These are phyloP conservation scores for Agaricales sp. DNA, from an alignment of 1,284 basidiomycete species.

Conservation along the genomic window DNA sequence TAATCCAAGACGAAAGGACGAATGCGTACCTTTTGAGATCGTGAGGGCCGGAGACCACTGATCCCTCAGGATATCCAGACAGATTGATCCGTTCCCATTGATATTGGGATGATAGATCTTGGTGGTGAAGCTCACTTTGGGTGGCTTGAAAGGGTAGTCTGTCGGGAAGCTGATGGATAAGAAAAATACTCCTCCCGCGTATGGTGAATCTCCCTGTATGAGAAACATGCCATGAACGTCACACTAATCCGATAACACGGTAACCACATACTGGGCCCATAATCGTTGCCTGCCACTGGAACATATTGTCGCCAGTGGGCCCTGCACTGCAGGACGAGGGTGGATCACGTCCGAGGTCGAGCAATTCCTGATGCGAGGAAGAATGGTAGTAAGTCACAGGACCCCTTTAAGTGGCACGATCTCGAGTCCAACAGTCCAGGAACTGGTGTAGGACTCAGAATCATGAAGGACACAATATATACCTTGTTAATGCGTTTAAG, in stretches of 20 bases:
- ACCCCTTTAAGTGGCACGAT: slow-evolving; percentile 10
- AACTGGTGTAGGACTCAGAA: slow-evolving; percentile 8
- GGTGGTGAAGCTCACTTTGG: slow-evolving; percentile 98
- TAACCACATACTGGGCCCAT: slow-evolving; percentile 79
- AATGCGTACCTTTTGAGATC: slow-evolving; percentile 92
- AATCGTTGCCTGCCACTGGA: slow-evolving; percentile 97
- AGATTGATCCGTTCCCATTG: slow-evolving; percentile 98
- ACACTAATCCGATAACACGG: slow-evolving; percentile 13
- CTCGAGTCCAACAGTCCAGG: too few relatives aligned
- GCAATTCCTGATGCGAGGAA: slow-evolving; percentile 71
- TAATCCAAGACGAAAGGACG: background rate
- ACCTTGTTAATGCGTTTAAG: slow-evolving; percentile 99
- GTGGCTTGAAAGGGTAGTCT: slow-evolving; percentile 98
- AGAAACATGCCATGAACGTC: slow-evolving; percentile 8
- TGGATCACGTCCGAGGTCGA: slow-evolving; percentile 95
- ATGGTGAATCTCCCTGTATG: slow-evolving; percentile 82
- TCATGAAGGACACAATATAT: slow-evolving; percentile 18
- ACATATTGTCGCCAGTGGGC: slow-evolving; percentile 93
- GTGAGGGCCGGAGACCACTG: slow-evolving; percentile 98
- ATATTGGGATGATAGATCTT: slow-evolving; percentile 98
- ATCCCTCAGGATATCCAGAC: slow-evolving; percentile 94
- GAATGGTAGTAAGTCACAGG: slow-evolving; percentile 16
- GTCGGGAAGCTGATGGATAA: slow-evolving; percentile 87
- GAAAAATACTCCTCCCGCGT: slow-evolving; percentile 96
- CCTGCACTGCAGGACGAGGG: slow-evolving; percentile 96